Percentiles rank a stretch among this genome's conserved stretches.
These are phyloP conservation scores for Arbutus unedo DNA, from an alignment of 148 eudicot genomes.

Conservation along the genomic window DNA sequence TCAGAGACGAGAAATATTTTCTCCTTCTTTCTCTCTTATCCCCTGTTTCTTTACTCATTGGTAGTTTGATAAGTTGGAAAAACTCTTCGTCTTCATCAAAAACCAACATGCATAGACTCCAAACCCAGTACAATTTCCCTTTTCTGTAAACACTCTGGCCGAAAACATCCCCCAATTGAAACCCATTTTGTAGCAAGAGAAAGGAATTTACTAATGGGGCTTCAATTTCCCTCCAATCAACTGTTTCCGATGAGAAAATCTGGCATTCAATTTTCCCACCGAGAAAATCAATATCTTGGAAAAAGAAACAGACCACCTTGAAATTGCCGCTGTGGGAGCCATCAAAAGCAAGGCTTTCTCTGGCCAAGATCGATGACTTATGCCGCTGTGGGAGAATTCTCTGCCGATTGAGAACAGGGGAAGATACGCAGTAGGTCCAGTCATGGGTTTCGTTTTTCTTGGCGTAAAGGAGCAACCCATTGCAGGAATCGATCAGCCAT, in stretches of 20 bases:
- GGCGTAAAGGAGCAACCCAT: slow-evolving; percentile 24
- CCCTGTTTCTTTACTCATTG: background rate
- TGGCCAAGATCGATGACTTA: background rate
- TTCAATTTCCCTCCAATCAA: slow-evolving; percentile 16
- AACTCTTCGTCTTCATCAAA: slow-evolving; percentile 11
- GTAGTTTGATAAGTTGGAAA: slow-evolving; percentile 13
- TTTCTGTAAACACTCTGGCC: slow-evolving; percentile 1
- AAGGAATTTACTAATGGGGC: slow-evolving; percentile 1
- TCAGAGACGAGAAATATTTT: background rate
- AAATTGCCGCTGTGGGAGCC: background rate
- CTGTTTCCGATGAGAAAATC: slow-evolving; percentile 1
- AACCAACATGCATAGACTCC: slow-evolving; percentile 22
- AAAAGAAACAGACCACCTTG: slow-evolving; percentile 15
- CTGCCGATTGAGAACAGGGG: background rate
- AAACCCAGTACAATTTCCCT: slow-evolving; percentile 8
- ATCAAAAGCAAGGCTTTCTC: slow-evolving; percentile 10
- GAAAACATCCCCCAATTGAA: background rate
- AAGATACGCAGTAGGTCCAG: slow-evolving; percentile 18
- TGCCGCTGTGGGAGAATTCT: slow-evolving; percentile 5
- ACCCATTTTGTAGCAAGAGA: slow-evolving; percentile 8
- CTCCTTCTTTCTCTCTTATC: background rate
- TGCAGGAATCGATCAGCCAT: slow-evolving; percentile 22
- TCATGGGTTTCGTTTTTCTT: background rate
- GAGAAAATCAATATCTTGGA: background rate
- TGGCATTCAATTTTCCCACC: background rate